Base-by-base conservation (phyloP, 2,329 filamentous ascomycete genomes). In the Fusarium heterosporum region DNA sequence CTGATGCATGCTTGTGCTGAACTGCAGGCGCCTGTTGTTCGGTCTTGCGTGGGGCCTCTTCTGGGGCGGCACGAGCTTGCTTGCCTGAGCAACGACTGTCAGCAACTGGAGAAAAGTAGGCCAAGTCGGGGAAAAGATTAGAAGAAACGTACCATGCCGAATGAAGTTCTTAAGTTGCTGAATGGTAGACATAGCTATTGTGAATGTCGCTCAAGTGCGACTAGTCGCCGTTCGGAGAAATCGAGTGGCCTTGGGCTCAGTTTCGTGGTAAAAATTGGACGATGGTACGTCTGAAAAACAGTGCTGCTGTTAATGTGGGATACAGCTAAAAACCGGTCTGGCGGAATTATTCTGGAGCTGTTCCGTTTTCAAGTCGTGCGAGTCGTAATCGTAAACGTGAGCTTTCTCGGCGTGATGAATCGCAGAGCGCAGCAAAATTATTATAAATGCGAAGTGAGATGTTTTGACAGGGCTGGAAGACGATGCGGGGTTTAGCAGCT, bases 111-210 rank as follows among this genome's bases (percentile, higher is more conserved):
- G 45, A 25, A 48, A 46, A 45, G 50, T 40, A 38, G 22, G 16
- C 47, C 39, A 48, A 51, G 38, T 51, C 40, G 28, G 38, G 19
- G 19, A 41, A 48, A 47, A 45, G 45, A 55, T 25, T 13, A 13
- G 16, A 17, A 9, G 6, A 36, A 43, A 74, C 83, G 56, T 81
- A 89, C 87, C 95, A 84, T 97, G 95, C 71, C 95, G 92, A 81
- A 98, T 96, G 81, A 98, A 96, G 81, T 97, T 97, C 82, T 98
- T 97, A 74, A 97, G 88, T 78, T 96, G 96, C 83, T 97, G 95
- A 82, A 97, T 97, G 70, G 87, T 88, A 74, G 87, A 89, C 87
- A 89, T 89, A 73, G 63, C 73, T 71, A 53, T 61, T 39, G 48
- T 65, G 25, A 19, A 32, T 62, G 68, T 71, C 74, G 71, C 72